Conservation (phyloP, 148 eudicot species). For the Selenicereus undatus region DNA sequence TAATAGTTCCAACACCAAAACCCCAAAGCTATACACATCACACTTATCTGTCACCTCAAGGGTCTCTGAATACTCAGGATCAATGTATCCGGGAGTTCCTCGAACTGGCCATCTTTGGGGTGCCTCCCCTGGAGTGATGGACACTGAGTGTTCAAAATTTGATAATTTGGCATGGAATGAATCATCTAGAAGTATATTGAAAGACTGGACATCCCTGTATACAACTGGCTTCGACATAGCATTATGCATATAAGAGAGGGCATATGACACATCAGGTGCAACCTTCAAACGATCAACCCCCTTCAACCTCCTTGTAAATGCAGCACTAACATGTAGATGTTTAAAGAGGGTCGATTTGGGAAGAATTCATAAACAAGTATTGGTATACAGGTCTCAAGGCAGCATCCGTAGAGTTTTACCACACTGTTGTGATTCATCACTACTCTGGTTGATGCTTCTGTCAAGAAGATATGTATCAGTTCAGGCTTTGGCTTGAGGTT, state of each 20-base stretch:
- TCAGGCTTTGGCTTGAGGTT: not conserved
- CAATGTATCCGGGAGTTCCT: conserved; percentile 38
- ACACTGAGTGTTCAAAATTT: conserved; percentile 25
- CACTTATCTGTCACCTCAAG: conserved; percentile 33
- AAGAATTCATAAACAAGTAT: conserved; percentile 31
- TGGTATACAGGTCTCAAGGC: conserved; percentile 30
- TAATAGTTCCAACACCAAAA: conserved; percentile 28
- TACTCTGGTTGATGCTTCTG: not conserved
- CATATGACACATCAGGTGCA: conserved; percentile 30
- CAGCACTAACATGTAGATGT: not conserved
- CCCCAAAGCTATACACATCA: conserved; percentile 33
- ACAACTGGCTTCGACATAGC: conserved; percentile 11
- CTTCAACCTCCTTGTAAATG: not conserved
- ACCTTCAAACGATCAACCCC: conserved; percentile 23
- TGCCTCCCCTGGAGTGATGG: conserved; percentile 25
- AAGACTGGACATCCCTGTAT: conserved; percentile 13
- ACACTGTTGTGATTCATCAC: conserved; percentile 13
- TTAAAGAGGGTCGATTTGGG: conserved; percentile 27
- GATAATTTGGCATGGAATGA: conserved; percentile 21
- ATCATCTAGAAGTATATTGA: conserved; percentile 7
- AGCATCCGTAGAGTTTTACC: conserved; percentile 30
- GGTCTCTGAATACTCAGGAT: conserved; percentile 28
- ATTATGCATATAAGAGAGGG: conserved; percentile 20
- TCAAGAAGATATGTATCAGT: not conserved
- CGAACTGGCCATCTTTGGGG: conserved; percentile 22